Conservation (phyloP, 495 filamentous ascomycete species). For the Aspergillus bridgeri region DNA sequence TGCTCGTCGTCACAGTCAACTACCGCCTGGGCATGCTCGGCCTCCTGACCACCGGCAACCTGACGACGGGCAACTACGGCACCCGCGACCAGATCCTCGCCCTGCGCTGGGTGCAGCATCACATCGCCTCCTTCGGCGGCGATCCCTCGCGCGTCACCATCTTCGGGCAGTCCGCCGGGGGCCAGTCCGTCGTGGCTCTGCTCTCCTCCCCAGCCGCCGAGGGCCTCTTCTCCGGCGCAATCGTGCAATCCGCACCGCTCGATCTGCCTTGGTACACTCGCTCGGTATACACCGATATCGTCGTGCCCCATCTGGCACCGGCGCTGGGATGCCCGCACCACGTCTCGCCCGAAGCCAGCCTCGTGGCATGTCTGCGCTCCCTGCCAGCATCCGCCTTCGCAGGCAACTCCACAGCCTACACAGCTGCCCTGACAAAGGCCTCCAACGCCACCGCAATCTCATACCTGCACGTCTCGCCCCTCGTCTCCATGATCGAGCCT, state of each 20-base stretch:
- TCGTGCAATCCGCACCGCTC: slow-evolving; percentile 26
- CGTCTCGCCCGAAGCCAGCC: slow-evolving; percentile 9
- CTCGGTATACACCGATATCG: slow-evolving; percentile 19
- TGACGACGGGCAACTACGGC: slow-evolving; percentile 37
- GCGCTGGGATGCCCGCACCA: slow-evolving; percentile 26
- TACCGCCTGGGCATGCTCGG: slow-evolving; percentile 43
- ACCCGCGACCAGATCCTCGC: slow-evolving; percentile 39
- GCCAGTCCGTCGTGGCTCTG: slow-evolving; percentile 50
- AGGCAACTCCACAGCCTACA: slow-evolving; percentile 23
- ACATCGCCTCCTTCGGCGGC: slow-evolving; percentile 50
- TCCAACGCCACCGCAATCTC: slow-evolving; percentile 7
- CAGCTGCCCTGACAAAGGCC: slow-evolving; percentile 7
- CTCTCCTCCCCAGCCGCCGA: slow-evolving; percentile 34
- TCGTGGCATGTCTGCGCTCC: slow-evolving; percentile 25
- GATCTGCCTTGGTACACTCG: slow-evolving; percentile 30
- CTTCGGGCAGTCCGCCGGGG: slow-evolving; percentile 55
- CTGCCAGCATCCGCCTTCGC: slow-evolving; percentile 24
- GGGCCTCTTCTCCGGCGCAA: slow-evolving; percentile 31
- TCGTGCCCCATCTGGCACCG: slow-evolving; percentile 19
- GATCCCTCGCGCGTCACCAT: slow-evolving; percentile 47
- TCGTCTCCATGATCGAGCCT: slow-evolving; percentile 27
- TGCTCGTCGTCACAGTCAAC: slow-evolving; percentile 49
- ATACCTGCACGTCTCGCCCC: slow-evolving; percentile 20
- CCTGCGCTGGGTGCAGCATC: slow-evolving; percentile 48
- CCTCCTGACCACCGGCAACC: slow-evolving; percentile 30